phyloP scores from a whole-genome alignment of 805 yeast genomes.

The Cyberlindnera subsufficiens region DNA sequence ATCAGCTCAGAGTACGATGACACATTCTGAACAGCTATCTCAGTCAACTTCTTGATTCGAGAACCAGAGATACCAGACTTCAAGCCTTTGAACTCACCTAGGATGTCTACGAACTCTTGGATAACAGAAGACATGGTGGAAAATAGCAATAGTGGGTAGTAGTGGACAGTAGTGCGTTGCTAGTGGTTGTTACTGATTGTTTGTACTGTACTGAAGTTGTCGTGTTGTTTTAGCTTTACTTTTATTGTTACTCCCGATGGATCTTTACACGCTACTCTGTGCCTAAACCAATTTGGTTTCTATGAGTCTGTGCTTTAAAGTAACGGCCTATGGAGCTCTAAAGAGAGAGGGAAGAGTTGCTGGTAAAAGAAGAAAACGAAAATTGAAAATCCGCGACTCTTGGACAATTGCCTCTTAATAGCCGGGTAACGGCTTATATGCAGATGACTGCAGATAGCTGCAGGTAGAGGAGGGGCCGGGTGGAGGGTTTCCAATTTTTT shows the following conservation, averaged over 20 bases:
- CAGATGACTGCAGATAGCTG: no score
- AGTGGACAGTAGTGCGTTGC: neutral
- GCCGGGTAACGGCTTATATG: no score
- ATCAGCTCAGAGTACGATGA: constrained; percentile 37
- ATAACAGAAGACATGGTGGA: constrained; percentile 21
- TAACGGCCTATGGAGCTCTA: no score
- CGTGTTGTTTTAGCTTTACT: neutral
- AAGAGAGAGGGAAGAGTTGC: no score
- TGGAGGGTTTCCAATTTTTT: no score
- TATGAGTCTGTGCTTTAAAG: no score
- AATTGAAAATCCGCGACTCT: no score
- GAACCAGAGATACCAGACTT: constrained; percentile 94
- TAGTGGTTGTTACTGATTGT: neutral
- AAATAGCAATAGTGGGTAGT: neutral
- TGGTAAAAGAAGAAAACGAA: no score
- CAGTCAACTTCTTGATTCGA: constrained; percentile 82
- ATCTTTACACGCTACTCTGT: neutral
- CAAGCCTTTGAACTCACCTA: constrained; percentile 41
- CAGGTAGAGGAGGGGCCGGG: no score
- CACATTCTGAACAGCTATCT: constrained; percentile 64
- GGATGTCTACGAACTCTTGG: constrained; percentile 31
- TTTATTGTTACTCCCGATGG: neutral
- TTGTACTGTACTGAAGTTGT: no score
- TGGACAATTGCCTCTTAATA: no score
- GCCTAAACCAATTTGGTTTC: no score